Evolutionary conservation across 2,329 filamentous ascomycete species (phyloP).

Genomic region (Exophiala sideris): DNA sequence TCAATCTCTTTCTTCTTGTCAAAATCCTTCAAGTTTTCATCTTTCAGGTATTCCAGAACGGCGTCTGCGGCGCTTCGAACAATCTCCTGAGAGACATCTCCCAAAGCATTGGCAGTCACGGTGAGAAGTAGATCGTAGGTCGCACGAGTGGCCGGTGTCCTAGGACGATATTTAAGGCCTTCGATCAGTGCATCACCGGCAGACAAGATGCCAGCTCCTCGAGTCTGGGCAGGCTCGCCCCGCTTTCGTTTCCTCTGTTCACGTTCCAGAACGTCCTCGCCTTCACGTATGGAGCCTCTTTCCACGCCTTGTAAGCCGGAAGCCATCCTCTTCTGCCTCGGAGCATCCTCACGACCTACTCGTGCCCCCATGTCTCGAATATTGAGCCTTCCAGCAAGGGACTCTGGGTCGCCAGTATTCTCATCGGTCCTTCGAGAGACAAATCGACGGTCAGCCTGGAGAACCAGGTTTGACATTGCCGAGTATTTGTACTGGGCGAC

Average conservation of each 20-base stretch:
- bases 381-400: constrained; percentile 86
- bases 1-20: constrained; percentile 98
- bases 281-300: constrained; percentile 72
- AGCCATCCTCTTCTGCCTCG: constrained; percentile 72
- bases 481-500: constrained; percentile 98
- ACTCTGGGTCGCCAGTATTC: constrained; percentile 94
- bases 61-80: constrained; percentile 92
- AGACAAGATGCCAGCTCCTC: constrained; percentile 74
- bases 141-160: constrained; percentile 84
- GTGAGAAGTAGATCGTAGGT: constrained; percentile 94
- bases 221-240: constrained; percentile 66
- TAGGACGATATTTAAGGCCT: constrained; percentile 84
- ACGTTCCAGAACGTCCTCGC: constrained; percentile 75
- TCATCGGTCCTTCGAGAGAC: constrained; percentile 90
- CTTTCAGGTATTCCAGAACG: constrained; percentile 85
- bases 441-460: constrained; percentile 98
- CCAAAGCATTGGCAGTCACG: constrained; percentile 80
- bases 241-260: constrained; percentile 84
- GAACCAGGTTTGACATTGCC: constrained; percentile 99
- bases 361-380: constrained; percentile 92
- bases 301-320: constrained; percentile 67
- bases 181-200: constrained; percentile 84
- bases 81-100: constrained; percentile 88
- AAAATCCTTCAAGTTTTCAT: constrained; percentile 92
- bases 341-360: constrained; percentile 73